Evolutionary conservation across 78 protist genomes (phyloP).

Genomic region (Corallochytrium limacisporum): DNA sequence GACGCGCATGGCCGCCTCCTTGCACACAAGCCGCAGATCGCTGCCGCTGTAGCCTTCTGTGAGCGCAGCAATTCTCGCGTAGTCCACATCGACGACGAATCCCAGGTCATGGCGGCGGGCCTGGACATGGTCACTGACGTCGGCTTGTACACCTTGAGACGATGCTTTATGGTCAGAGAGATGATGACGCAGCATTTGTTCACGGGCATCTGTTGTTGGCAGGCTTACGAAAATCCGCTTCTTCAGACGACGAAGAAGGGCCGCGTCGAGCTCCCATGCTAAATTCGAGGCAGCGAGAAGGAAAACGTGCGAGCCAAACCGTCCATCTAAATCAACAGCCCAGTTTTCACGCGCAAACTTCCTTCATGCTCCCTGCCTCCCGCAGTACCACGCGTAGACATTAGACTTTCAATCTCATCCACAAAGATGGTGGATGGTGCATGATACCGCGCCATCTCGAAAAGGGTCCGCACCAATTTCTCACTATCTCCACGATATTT

Average conservation of each 20-base stretch:
- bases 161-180: conserved; percentile 97
- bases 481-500: conserved; percentile 99
- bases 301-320: no score
- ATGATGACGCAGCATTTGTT: conserved; percentile 98
- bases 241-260: no score
- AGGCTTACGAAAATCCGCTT: no score
- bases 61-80: conserved; percentile 66
- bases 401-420: conserved; percentile 98
- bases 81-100: conserved; percentile 88
- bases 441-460: conserved; percentile 97
- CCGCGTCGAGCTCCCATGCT: no score
- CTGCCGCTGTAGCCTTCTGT: conserved; percentile 94
- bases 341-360: conserved; percentile 98
- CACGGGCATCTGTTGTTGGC: conserved; percentile 89
- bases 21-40: conserved; percentile 92
- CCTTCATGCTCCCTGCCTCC: conserved; percentile 71
- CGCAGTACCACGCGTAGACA: conserved; percentile 21
- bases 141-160: conserved; percentile 72
- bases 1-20: conserved; percentile 99
- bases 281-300: no score
- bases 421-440: conserved; percentile 99
- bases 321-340: conserved; percentile 97
- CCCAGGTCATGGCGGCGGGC: conserved; percentile 98
- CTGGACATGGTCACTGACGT: conserved; percentile 87
- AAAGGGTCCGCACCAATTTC: conserved; percentile 98